A percentile compares a stretch with the other conserved stretches of the same genome.
These are phyloP conservation scores for Jackrogersella minutella DNA, from an alignment of 495 filamentous ascomycete genomes.

Conservation along the genomic window DNA sequence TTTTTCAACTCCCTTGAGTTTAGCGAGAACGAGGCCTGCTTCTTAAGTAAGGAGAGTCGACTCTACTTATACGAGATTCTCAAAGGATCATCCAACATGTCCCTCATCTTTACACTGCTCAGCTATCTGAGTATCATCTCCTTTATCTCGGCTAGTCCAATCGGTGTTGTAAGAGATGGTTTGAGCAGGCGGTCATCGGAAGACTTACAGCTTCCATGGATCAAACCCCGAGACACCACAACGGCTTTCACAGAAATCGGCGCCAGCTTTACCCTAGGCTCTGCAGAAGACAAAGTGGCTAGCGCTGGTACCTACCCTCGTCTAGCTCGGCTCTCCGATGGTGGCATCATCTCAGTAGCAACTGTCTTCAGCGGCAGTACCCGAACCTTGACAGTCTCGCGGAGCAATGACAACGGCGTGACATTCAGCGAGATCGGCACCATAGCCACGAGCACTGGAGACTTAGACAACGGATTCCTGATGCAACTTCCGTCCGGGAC, in stretches of 20 bases:
- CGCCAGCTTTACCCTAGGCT: slow-evolving; percentile 23
- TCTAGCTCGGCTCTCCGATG: slow-evolving; percentile 53
- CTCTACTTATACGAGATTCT: not conserved
- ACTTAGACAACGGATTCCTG: slow-evolving; percentile 67
- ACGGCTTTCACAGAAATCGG: slow-evolving; percentile 19
- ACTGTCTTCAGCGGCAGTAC: slow-evolving; percentile 43
- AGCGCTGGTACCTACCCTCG: slow-evolving; percentile 58
- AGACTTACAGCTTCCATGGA: not conserved
- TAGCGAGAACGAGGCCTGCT: not conserved
- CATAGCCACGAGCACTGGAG: slow-evolving; percentile 45
- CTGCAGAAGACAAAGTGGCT: slow-evolving; percentile 9
- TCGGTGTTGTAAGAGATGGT: not conserved
- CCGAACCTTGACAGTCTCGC: slow-evolving; percentile 46
- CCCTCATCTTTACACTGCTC: slow-evolving; percentile 16
- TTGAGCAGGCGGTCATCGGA: not conserved
- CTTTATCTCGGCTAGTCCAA: slow-evolving; percentile 23
- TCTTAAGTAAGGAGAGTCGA: slow-evolving; percentile 3
- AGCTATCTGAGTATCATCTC: slow-evolving; percentile 21
- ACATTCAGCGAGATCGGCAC: slow-evolving; percentile 48
- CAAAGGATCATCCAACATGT: slow-evolving; percentile 16
- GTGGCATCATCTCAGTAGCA: slow-evolving; percentile 54
- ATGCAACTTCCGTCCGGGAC: slow-evolving; percentile 58
- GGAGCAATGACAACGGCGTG: slow-evolving; percentile 52
- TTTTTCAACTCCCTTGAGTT: not conserved
- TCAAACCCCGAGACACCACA: slow-evolving; percentile 18